Base-by-base conservation (phyloP, 495 filamentous ascomycete species). In the Lophiotrema nucula region DNA sequence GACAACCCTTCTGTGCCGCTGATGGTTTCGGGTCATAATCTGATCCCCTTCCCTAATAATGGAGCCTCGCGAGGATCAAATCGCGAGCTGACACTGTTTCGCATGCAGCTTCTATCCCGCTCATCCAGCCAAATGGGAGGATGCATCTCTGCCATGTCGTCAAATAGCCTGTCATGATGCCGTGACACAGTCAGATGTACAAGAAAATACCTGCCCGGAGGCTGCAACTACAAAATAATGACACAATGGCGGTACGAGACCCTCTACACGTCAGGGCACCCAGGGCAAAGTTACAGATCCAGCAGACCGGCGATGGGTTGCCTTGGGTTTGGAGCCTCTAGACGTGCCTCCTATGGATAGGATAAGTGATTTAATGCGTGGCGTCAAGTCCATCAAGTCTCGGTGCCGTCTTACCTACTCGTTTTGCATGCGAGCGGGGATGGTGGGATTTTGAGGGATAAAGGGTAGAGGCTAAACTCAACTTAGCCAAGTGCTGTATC, bases 81-180 rank as follows among this genome's bases (percentile, higher is more conserved):
- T 31, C 11, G 51, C 47, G 42, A 53, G 60, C 60, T 58, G 53
- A 53, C 52, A 26, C 24, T 58, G 60, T 63, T 58, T 63, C 60
- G 53, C 44, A 50, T 58, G 57, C 57, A 56, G 26, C 58, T 33
- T 53, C 10, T 28, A 37, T 55, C 44, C 42, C 44, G 48, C 45
- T 18, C 4, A 26, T n/a, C 41, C 41, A 15, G 4, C 37, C 22
- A 12, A 23, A 24, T n/a, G n/a, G 43, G 16, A 47, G 47, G 35
- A 45, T 58, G 55, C 28, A 21, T 22, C 22, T 4, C 10, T 25
- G 11, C 13, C 37, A 43, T 4, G 12, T 23, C 49, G 18, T 25
- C 26, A 23, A n/a, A 35, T 12, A 27, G 47, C 53, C 41, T 47
- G 25, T 53, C 18, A 22, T 8, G 26, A 19, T 38, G 38, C 16